Percentiles rank a stretch among this genome's conserved stretches.
Evolutionary conservation across 495 filamentous ascomycete species (phyloP).

Genomic region (Penicillium antarcticum): DNA sequence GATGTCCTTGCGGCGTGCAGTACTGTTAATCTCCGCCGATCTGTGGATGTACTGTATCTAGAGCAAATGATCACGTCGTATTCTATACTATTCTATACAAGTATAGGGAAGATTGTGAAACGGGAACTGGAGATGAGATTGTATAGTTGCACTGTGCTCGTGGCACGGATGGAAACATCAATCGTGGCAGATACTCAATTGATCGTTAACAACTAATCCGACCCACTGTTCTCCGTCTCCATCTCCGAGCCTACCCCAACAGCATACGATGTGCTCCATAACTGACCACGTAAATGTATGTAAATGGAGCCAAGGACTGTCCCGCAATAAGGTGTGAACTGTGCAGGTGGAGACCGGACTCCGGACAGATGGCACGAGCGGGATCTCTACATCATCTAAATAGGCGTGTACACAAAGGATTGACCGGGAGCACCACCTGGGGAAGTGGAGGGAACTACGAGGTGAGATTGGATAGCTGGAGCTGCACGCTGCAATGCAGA

Average conservation of each 20-base stretch:
- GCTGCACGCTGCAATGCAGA: slow-evolving; percentile 3
- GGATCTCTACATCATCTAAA: neutral
- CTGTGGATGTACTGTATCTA: neutral
- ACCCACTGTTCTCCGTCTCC: neutral
- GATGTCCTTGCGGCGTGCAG: neutral
- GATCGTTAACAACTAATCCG: slow-evolving; percentile 1
- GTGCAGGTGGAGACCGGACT: slow-evolving; percentile 19
- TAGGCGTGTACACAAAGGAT: neutral
- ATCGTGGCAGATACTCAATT: slow-evolving; percentile 7
- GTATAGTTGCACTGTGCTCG: neutral
- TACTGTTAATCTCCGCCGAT: too few relatives aligned
- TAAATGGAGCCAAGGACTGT: neutral
- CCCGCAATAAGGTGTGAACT: slow-evolving; percentile 31
- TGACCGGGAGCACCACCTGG: slow-evolving; percentile 27
- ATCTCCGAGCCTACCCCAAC: slow-evolving; percentile 4
- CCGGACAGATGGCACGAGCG: slow-evolving; percentile 6
- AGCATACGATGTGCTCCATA: too few relatives aligned
- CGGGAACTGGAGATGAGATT: neutral
- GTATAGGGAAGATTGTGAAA: neutral
- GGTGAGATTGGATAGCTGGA: slow-evolving; percentile 1
- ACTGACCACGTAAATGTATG: too few relatives aligned
- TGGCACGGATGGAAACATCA: neutral
- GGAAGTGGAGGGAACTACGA: slow-evolving; percentile 20
- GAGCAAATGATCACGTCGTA: neutral
- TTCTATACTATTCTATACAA: neutral